Base-by-base conservation (phyloP, 192 early-diverging fungal species). In the Backusella circina region DNA sequence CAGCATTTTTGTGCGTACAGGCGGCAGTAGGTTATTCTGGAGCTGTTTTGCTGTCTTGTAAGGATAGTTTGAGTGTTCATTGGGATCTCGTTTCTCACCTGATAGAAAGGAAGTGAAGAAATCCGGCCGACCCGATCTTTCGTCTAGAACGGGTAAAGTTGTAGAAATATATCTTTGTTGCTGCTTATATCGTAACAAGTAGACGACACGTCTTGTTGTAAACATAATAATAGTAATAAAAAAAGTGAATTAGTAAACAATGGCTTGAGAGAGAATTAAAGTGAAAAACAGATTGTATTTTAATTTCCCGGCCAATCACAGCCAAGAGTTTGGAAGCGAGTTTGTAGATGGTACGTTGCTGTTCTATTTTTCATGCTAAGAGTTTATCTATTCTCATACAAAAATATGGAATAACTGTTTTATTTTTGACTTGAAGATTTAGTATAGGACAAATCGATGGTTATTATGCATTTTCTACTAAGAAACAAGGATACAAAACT, bases 1-100 rank as follows among this genome's bases (percentile, higher is more conserved):
- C 28, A 94, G 86, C 92, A 95, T 94, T 61, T 86, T 88, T 26
- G 85, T 84, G 39, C 85, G 86, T 18, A 74, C 77, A 0, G 91
- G 93, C 71, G 84, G 86, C 13, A 74, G 31, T 2, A 72, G 79
- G 9, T 33, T 71, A 33, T 70, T 37, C 13, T 81, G 74, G 9
- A 77, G 65, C 28, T 88, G 84, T 36, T 80, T 77, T n/a, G 87
- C 84, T 2, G 86, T 88, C 30, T 80, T 73, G 36, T 85, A 73
- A 8, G 75, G 84, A 74, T 89, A 89, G 23, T 4, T 21, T n/a
- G 37, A 12, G 7, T 39, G 23, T 16, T 39, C 23, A 26, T 41
- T 35, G 15, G 69, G 69, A 13, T 26, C 18, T 47, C 15, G 23
- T 2, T 70, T 16, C 6, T 36, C 36, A 4, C 32, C 26, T 21